These are phyloP conservation scores for Pseudogymnoascus sp. DNA, from an alignment of 2,329 filamentous ascomycete genomes.

Conservation along the genomic window DNA sequence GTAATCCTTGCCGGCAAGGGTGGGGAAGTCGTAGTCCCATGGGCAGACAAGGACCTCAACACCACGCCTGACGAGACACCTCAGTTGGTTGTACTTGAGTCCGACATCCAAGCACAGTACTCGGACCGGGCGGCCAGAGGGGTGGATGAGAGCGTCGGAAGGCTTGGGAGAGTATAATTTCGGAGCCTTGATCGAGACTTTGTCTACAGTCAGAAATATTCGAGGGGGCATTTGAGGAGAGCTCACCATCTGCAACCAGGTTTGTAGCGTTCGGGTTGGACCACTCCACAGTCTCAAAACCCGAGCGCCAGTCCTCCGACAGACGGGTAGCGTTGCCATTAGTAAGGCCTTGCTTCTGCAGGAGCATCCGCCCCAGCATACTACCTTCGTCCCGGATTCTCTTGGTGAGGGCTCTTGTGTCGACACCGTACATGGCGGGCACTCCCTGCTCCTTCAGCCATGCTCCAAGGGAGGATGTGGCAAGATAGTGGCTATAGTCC, in stretches of 20 bases:
- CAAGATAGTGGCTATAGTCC: conserved; percentile 91
- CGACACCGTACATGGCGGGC: conserved; percentile 89
- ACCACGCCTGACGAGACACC: conserved; percentile 83
- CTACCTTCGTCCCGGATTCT: conserved; percentile 88
- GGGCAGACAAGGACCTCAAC: conserved; percentile 92
- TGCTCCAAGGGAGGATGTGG: conserved; percentile 78
- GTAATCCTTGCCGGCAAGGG: conserved; percentile 71
- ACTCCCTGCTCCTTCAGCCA: conserved; percentile 96
- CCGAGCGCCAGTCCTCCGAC: conserved; percentile 39
- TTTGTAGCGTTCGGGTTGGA: conserved; percentile 88
- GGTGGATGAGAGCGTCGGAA: conserved; percentile 69
- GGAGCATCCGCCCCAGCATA: conserved; percentile 87
- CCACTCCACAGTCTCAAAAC: conserved; percentile 81
- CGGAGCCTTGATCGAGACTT: conserved; percentile 83
- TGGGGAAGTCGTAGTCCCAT: conserved; percentile 88
- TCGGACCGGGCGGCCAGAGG: conserved; percentile 78
- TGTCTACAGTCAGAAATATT: conserved; percentile 34
- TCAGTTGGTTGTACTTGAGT: conserved; percentile 96
- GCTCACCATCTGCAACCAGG: conserved; percentile 87
- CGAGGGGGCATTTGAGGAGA: conserved; percentile 15
- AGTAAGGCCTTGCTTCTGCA: conserved; percentile 51
- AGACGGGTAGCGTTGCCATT: conserved; percentile 36
- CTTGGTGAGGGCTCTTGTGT: conserved; percentile 91
- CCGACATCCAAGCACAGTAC: conserved; percentile 93
- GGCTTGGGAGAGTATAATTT: conserved; percentile 76